phyloP scores from a whole-genome alignment of 106 monocot genomes.

The Gastrodia elata region DNA sequence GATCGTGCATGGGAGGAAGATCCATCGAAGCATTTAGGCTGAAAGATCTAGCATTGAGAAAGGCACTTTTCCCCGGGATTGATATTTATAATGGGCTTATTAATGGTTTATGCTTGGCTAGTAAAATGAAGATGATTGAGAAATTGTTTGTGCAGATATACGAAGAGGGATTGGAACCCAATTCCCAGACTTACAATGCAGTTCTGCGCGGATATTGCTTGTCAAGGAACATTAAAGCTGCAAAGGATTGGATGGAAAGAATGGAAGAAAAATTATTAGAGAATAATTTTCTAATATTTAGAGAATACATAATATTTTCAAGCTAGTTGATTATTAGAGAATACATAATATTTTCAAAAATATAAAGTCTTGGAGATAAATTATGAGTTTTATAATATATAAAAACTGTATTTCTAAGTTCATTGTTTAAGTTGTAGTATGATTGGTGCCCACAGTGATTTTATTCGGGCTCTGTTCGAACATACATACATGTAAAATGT shows the following conservation, averaged over 20 bases:
- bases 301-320: too few species aligned
- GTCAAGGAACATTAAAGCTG: slow-evolving; percentile 1
- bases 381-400: too few species aligned
- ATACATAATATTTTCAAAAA: too few species aligned
- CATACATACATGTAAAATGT: too few species aligned
- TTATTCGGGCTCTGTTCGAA: too few species aligned
- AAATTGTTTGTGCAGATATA: slow-evolving; percentile 7
- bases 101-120: slow-evolving; percentile 10
- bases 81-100: slow-evolving; percentile 15
- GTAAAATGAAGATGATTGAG: slow-evolving; percentile 14
- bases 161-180: not conserved
- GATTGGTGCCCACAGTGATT: too few species aligned
- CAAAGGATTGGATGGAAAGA: slow-evolving; percentile 11
- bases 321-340: too few species aligned
- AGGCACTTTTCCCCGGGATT: slow-evolving; percentile 5
- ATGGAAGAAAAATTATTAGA: slow-evolving; percentile 9
- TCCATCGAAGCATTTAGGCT: slow-evolving; percentile 12
- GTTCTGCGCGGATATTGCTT: slow-evolving; percentile 17
- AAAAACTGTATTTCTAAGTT: too few species aligned
- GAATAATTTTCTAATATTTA: too few species aligned
- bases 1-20: slow-evolving; percentile 6
- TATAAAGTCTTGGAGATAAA: too few species aligned
- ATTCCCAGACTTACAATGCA: slow-evolving; percentile 1
- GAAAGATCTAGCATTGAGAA: slow-evolving; percentile 11
- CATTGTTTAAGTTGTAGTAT: too few species aligned